Evolutionary conservation across 331 rosid genomes (phyloP), one percentile per base, ranked within the genome.

Genomic region (Rhamnella rubrinervis): DNA sequence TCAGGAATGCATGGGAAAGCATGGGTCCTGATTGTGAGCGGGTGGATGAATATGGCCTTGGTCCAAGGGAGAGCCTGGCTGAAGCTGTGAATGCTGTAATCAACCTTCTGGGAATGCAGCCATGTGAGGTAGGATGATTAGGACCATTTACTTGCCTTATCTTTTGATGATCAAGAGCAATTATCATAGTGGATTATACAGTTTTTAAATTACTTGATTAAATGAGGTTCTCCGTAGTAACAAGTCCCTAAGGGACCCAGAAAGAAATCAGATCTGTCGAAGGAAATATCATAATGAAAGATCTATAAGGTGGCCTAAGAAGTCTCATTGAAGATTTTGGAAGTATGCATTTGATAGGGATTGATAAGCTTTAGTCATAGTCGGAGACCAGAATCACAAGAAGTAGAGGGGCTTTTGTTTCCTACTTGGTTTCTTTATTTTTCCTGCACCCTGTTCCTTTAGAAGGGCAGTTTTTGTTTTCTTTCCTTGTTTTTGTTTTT

Each of bases 41-140:
- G 52, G 93, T 81, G 66, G 99, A 95, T 69, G 99, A 95, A 71
- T 95, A 95, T 75, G 99, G 97, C 74, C 91, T 95, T 76, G 98
- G 98, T 63, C 91, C 92, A 21, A 84, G 99, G 83, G 99, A 92
- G 71, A 87, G 84, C 86, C 85, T 95, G 84, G 74, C 91, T 71
- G 99, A 89, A 82, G 99, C 97, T 80, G 97, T 91, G 74, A 80
- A 60, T 73, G 68, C 96, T 53, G 99, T 95, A 79, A 82, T 85
- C 70, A 83, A 77, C 75, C 96, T 95, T 81, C 92, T 95, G 19
- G 99, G 99, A 80, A 65, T 95, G 99, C 96, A 95, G 78, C 96
- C 99, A 28, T 95, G 99, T 66, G 99, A 95, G 95, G 99, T 95
- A 88, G 72, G 76, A 75, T 61, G 46, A 40, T 70, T 19, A 39